These are phyloP conservation scores for Stylosanthes scabra DNA, from an alignment of 331 rosid species.

Conservation along the genomic window DNA sequence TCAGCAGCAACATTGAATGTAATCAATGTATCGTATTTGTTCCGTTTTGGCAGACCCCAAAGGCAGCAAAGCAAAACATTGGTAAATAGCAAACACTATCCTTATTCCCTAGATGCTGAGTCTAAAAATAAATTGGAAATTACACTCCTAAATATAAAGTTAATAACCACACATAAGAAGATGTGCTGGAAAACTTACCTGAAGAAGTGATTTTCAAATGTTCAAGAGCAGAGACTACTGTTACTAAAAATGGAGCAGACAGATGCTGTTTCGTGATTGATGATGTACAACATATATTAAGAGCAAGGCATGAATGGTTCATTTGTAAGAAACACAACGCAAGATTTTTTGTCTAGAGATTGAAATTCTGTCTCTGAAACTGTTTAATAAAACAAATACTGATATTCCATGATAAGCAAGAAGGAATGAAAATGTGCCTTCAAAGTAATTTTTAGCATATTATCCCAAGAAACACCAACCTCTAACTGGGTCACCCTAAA, in stretches of 20 bases:
- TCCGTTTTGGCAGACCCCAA: too few relatives aligned
- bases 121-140: neutral
- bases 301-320: neutral
- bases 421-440: neutral
- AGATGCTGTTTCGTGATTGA: too few relatives aligned
- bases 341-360: neutral
- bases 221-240: too few relatives aligned
- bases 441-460: neutral
- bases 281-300: too few relatives aligned
- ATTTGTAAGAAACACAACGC: neutral
- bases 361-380: neutral
- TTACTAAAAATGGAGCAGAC: too few relatives aligned
- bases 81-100: constrained; percentile 58
- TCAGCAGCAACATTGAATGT: constrained; percentile 41
- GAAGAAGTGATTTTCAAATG: too few relatives aligned
- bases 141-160: too few relatives aligned
- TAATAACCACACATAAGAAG: too few relatives aligned
- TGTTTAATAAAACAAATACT: neutral
- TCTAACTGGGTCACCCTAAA: neutral
- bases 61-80: constrained; percentile 48
- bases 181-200: too few relatives aligned
- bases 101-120: neutral
- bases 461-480: neutral
- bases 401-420: constrained; percentile 5
- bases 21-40: too few relatives aligned